Base-by-base conservation (phyloP, 2,329 filamentous ascomycete species). In the Epichloe festucae region DNA sequence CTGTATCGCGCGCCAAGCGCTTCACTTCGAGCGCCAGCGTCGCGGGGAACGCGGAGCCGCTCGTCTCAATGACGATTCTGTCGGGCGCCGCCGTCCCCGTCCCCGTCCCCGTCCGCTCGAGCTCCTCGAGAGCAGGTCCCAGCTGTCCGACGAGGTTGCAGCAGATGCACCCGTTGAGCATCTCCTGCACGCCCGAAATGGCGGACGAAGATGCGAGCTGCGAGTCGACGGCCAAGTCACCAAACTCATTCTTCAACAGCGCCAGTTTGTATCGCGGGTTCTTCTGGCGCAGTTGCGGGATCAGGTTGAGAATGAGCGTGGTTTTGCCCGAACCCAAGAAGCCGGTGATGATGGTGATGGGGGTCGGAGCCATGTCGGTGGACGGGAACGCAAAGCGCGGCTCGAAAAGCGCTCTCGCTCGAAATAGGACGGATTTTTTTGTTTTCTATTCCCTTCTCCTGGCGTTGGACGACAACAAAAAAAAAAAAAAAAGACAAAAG, bases 131-230 rank as follows among this genome's bases (percentile, higher is more conserved):
- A 1, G 91, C 90, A 46, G 85, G 82, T 54, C 81, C 80, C 7
- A 98, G 81, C 67, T 95, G 88, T 15, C 93, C 93, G 54, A 98
- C 91, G 27, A 97, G 84, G 66, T 97, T 97, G 73, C 93, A 98
- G 78, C 93, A 98, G 69, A 98, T 97, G 71, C 93, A 97, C 58
- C 91, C 93, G 66, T 95, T 95, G 50, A 98, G 83, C 1, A 98
- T 78, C 69, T 98, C 93, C 60, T 87, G 86, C 4, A 95, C 90
- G 51, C 89, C 91, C 1, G 88, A 85, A 59, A 98, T 89, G 56
- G 90, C 83, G 48, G 81, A 81, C 14, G 85, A 85, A 0, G 85
- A 77, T 15, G 93, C 91, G 34, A 98, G 84, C 66, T 95, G 87
- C 1, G 87, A 93, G 73, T 98, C 93, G 65, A 98, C 78, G 38